Base-by-base conservation (phyloP, 345 rosid genomes). In the Salix udensis region DNA sequence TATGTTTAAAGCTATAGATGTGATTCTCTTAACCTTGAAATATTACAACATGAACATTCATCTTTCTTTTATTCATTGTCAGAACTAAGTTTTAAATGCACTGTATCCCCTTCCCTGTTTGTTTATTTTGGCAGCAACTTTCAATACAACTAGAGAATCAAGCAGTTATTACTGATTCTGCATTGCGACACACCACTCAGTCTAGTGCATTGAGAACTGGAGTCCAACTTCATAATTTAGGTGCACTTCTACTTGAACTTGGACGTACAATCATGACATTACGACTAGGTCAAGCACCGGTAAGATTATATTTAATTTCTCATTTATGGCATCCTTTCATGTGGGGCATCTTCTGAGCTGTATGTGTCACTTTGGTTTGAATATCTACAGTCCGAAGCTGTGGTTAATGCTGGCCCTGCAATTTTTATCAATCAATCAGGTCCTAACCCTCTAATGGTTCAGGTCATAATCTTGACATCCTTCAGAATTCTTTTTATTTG, bases 361-460 rank as follows among this genome's bases (percentile, higher is more conserved):
- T 52, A 70, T 74, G 26, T 71, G 46, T 64, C 48, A 40, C 69
- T 68, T 61, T 69, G 65, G 72, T 53, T 65, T 31, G 10, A 74
- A 68, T 80, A 60, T 84, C 85, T 78, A 77, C 88, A 91, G 96
- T 83, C 92, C 52, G 94, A 91, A 78, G 89, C 96, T 69, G 83
- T 88, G 70, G 92, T 91, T 66, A 91, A 89, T 84, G 89, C 94
- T 75, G 96, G 96, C 39, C 96, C 94, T 68, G 96, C 94, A 19
- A 87, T 91, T 74, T 91, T 86, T 78, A 85, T 91, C 67, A 88
- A 89, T 21, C 85, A 91, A 60, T 77, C 89, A 74, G 89, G 91
- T 83, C 96, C 96, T 66, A 91, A 89, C 78, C 96, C 92, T 67
- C 84, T 91, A 58, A 91, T 91, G 94, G 96, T 89, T 86, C 96